Evolutionary conservation across 768 basidiomycete species (phyloP).

Genomic region (Phanerodontia chrysosporium): DNA sequence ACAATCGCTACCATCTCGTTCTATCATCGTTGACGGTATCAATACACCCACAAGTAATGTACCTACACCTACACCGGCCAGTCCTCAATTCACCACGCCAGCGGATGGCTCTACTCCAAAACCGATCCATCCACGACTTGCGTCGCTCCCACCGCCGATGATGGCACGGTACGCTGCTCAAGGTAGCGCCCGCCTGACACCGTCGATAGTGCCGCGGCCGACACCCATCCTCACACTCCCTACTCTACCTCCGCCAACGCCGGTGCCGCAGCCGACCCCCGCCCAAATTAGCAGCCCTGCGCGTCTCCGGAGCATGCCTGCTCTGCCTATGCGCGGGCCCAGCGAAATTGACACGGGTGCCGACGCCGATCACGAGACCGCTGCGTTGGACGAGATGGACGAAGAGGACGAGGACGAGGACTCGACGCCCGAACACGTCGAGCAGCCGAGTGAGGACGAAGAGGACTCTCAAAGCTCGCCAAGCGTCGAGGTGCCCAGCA

Average conservation of each 20-base stretch:
- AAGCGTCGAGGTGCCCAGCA: constrained; percentile 15
- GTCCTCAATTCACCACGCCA: background rate
- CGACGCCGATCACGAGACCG: constrained; percentile 24
- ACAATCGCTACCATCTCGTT: background rate
- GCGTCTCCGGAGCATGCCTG: constrained; percentile 52
- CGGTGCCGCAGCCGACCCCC: constrained; percentile 12
- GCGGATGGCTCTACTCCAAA: background rate
- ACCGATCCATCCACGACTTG: constrained; percentile 21
- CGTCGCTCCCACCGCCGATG: constrained; percentile 26
- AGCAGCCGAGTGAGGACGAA: constrained; percentile 34
- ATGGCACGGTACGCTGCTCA: constrained; percentile 28
- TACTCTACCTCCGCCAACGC: constrained; percentile 33
- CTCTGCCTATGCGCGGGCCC: constrained; percentile 40
- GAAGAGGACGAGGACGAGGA: constrained; percentile 26
- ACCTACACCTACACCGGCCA: background rate
- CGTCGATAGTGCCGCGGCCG: constrained; percentile 39
- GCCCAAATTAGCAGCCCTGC: constrained; percentile 21
- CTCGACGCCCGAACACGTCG: constrained; percentile 29
- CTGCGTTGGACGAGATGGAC: constrained; percentile 27
- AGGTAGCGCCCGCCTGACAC: constrained; percentile 40
- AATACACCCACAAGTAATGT: background rate
- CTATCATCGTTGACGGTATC: background rate
- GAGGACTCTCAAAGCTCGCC: constrained; percentile 19
- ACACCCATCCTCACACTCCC: constrained; percentile 51
- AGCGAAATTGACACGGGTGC: constrained; percentile 30